Percentiles rank a stretch among this genome's conserved stretches.
Conservation (phyloP, 2,329 filamentous ascomycete species). For the Claviceps sorghi region DNA sequence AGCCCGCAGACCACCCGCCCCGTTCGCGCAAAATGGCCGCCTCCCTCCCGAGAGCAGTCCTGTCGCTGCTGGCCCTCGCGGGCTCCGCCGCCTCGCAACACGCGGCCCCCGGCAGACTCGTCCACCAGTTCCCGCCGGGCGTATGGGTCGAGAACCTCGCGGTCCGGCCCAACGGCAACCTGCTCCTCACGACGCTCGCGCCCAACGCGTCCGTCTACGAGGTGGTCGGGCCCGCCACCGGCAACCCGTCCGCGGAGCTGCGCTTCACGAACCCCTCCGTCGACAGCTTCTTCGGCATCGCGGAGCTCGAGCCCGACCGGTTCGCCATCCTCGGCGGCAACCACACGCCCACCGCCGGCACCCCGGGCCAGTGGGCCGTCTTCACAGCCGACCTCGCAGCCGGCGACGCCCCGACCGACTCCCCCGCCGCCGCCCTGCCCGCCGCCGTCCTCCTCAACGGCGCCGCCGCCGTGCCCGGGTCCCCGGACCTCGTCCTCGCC, state of each 20-base stretch:
- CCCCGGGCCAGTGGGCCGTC: not conserved
- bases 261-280: not conserved
- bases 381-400: not conserved
- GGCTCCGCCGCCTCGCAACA: not conserved
- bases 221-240: not conserved
- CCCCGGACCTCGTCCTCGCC: not conserved
- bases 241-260: not conserved
- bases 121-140: not conserved
- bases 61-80: not conserved
- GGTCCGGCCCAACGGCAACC: slow-evolving; percentile 3
- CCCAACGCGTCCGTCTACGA: slow-evolving; percentile 2
- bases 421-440: not conserved
- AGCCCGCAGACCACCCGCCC: too few relatives aligned
- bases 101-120: not conserved
- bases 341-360: not conserved
- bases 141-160: slow-evolving; percentile 6
- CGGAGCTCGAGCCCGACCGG: not conserved
- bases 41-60: not conserved
- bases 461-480: not conserved
- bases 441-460: not conserved
- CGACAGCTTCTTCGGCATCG: slow-evolving; percentile 3
- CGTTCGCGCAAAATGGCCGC: not conserved
- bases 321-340: slow-evolving; percentile 4
- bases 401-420: too few relatives aligned
- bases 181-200: slow-evolving; percentile 2